A percentile compares a stretch with the other conserved stretches of the same genome.
Evolutionary conservation across 1,139 yeast species (phyloP).

Genomic region (Scheffersomyces illinoinensis): DNA sequence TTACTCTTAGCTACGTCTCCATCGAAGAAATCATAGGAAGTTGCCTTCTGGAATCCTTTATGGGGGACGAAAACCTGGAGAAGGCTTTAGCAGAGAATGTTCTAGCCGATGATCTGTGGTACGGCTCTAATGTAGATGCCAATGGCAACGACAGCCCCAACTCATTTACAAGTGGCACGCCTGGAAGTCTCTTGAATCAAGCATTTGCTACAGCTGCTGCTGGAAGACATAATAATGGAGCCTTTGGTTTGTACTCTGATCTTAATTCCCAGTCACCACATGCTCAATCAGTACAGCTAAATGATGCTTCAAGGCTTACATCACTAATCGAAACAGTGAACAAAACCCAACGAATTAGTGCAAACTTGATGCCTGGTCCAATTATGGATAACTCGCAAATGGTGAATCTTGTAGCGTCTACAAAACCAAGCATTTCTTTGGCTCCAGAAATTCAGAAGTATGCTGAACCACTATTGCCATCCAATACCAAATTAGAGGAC

Average conservation of each 20-base stretch:
- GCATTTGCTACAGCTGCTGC: neutral
- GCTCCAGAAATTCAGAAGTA: neutral
- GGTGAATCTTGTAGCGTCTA: neutral
- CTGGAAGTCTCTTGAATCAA: neutral
- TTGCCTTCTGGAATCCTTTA: constrained; percentile 47
- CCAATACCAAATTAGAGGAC: neutral
- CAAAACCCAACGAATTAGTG: neutral
- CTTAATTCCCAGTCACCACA: neutral
- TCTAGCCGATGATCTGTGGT: neutral
- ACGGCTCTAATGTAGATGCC: neutral
- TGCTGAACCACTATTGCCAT: neutral
- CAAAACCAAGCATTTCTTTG: neutral
- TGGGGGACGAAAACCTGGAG: constrained; percentile 3
- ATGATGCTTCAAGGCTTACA: neutral
- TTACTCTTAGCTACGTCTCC: constrained; percentile 56
- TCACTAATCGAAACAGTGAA: neutral
- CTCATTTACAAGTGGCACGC: neutral
- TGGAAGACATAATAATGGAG: neutral
- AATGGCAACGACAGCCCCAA: neutral
- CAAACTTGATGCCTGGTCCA: neutral
- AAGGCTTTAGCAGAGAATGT: neutral
- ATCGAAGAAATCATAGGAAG: constrained; percentile 65
- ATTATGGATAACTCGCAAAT: neutral
- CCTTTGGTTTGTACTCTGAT: neutral
- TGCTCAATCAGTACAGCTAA: neutral